Evolutionary conservation across 257 asterid species (phyloP), one percentile per base, ranked within the genome.

Genomic region (Solanum chmielewskii): DNA sequence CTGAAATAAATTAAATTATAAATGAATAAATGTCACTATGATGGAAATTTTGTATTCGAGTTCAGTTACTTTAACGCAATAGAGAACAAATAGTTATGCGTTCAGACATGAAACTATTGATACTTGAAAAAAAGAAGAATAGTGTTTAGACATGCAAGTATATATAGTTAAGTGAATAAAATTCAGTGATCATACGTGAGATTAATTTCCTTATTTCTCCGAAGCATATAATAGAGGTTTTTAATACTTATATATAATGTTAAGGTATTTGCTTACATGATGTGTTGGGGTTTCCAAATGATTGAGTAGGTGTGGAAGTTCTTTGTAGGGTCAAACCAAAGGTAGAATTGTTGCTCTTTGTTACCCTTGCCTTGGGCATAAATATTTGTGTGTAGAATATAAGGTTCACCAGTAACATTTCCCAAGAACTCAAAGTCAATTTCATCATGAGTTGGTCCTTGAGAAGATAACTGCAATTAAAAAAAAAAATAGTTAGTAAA

Each of bases 391-490:
- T 94, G 98, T 27, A 95, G 91, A 42, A 91, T 94, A 62, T 95
- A 95, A 59, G 98, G 98, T 82, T 95, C 87, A 0, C 96, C 96
- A 1, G 92, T 90, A 16, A 92, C 92, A 77, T 95, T 95, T 15
- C 98, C 97, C 27, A 95, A 77, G 89, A 95, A 95, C 90, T 95
- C 98, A 18, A 93, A 94, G 91, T 95, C 98, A 23, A 95, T 95
- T 89, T 95, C 98, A 49, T 95, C 98, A 87, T 95, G 98, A 0
- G 91, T 91, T 23, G 97, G 89, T 18, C 98, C 98, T 89, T 93
- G 91, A 12, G 98, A 95, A n/a, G 98, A 94, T 84, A 95, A 87
- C 98, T 95, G 92, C 91, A 90, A 45, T 83, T n/a, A 21, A 16
- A 27, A 9, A 56, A 29, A 56, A 0, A 44, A 25, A 9, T 9